Percentiles rank a stretch among this genome's conserved stretches.
Evolutionary conservation across 179 eudicot genomes (phyloP).

Genomic region (Carnegiea gigantea): DNA sequence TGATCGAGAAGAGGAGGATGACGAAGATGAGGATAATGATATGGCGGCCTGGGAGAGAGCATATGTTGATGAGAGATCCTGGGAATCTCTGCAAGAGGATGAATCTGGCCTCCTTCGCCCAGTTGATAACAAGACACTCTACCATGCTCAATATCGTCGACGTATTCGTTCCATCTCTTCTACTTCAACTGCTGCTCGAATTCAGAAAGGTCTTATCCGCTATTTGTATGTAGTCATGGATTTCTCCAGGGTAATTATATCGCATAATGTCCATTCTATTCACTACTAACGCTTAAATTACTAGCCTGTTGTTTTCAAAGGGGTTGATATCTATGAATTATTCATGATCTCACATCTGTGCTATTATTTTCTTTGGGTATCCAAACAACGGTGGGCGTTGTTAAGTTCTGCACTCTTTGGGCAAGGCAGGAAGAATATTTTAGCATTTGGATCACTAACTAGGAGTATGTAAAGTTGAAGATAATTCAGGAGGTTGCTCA

Average conservation of each 20-base stretch:
- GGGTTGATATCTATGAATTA: not conserved
- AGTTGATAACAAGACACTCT: conserved; percentile 60
- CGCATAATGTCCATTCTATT: not conserved
- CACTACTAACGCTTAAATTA: not conserved
- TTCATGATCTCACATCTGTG: not conserved
- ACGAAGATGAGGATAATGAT: conserved; percentile 52
- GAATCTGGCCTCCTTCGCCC: conserved; percentile 87
- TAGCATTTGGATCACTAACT: not conserved
- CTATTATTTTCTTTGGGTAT: not conserved
- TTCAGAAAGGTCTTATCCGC: conserved; percentile 92
- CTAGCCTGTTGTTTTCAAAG: not conserved
- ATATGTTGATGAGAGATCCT: conserved; percentile 83
- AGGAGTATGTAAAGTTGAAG: not conserved
- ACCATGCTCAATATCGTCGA: conserved; percentile 77
- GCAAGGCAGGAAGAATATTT: not conserved
- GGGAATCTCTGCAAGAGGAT: conserved; percentile 91
- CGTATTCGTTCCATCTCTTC: conserved; percentile 63
- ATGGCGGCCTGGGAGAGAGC: conserved; percentile 85
- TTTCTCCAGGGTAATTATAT: conserved; percentile 70
- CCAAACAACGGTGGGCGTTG: not conserved
- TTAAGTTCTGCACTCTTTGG: not conserved
- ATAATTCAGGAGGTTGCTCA: not conserved
- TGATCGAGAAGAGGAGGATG: conserved; percentile 67
- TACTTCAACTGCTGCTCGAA: conserved; percentile 53
- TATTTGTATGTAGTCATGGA: conserved; percentile 71